Evolutionary conservation across 768 basidiomycete genomes (phyloP).

Genomic region (Amanita pseudoporphyria): DNA sequence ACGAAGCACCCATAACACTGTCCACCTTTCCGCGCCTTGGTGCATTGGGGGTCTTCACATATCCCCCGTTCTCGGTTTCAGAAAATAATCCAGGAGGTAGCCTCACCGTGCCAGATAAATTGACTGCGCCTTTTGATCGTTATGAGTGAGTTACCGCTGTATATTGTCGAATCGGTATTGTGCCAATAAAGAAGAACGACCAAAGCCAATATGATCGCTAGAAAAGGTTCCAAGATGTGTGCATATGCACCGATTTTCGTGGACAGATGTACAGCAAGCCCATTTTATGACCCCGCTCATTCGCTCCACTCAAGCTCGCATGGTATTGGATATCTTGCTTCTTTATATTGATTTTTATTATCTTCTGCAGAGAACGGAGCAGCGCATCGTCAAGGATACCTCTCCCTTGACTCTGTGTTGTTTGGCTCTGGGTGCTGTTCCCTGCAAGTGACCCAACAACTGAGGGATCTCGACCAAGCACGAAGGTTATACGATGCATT

Average conservation of each 20-base stretch:
- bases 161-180: neutral
- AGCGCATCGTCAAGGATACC: neutral
- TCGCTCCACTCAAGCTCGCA: neutral
- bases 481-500: conserved; percentile 8
- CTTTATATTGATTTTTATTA: neutral
- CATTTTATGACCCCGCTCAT: conserved; percentile 7
- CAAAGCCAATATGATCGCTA: conserved; percentile 5
- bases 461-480: conserved; percentile 3
- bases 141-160: conserved; percentile 2
- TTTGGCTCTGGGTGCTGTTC: conserved; percentile 7
- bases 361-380: neutral
- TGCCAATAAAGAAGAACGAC: conserved; percentile 2
- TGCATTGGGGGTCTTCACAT: neutral
- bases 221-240: conserved; percentile 1
- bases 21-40: conserved; percentile 4
- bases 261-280: conserved; percentile 1
- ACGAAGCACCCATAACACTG: conserved; percentile 1
- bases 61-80: neutral
- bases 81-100: neutral
- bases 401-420: conserved; percentile 5
- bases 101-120: neutral
- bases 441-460: conserved; percentile 6
- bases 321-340: neutral
- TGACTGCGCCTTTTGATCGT: neutral
- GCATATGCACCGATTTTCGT: conserved; percentile 7